Evolutionary conservation across 768 basidiomycete species (phyloP).

Genomic region (Boletus sp.): DNA sequence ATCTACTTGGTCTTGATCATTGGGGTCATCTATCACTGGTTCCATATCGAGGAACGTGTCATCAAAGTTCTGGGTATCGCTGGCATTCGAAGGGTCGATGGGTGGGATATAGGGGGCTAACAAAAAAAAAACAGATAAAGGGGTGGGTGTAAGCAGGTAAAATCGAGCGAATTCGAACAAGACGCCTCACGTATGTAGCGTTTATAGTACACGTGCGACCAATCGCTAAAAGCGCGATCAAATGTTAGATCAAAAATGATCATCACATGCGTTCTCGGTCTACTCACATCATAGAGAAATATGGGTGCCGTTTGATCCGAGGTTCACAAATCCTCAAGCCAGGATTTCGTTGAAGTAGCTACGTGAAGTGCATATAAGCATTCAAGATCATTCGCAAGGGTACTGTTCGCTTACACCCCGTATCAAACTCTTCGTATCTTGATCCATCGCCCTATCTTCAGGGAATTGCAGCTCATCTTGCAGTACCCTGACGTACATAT

Average conservation of each 20-base stretch:
- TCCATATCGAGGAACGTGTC: conserved; percentile 96
- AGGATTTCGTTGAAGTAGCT: conserved; percentile 94
- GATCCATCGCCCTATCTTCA: conserved; percentile 88
- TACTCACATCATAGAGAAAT: conserved; percentile 90
- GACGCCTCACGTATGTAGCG: conserved; percentile 79
- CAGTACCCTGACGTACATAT: conserved; percentile 92
- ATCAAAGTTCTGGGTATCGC: conserved; percentile 98
- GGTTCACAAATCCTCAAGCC: conserved; percentile 89
- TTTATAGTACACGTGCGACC: conserved; percentile 93
- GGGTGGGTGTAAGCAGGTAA: conserved; percentile 15
- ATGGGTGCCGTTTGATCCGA: conserved; percentile 89
- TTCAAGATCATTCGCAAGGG: neutral
- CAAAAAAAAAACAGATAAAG: conserved; percentile 1
- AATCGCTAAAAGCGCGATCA: conserved; percentile 57
- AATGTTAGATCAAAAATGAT: conserved; percentile 13
- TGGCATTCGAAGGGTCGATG: conserved; percentile 87
- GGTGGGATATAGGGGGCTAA: conserved; percentile 90
- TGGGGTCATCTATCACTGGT: conserved; percentile 79
- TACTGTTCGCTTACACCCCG: conserved; percentile 69
- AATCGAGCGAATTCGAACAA: conserved; percentile 3
- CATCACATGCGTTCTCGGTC: conserved; percentile 1
- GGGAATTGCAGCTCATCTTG: conserved; percentile 90
- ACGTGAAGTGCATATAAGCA: conserved; percentile 13
- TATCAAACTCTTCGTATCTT: conserved; percentile 92
- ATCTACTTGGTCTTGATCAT: conserved; percentile 59